Percentiles rank a stretch among this genome's conserved stretches.
Evolutionary conservation across 805 yeast species (phyloP).

Genomic region (Tanozyma kutaoensis): DNA sequence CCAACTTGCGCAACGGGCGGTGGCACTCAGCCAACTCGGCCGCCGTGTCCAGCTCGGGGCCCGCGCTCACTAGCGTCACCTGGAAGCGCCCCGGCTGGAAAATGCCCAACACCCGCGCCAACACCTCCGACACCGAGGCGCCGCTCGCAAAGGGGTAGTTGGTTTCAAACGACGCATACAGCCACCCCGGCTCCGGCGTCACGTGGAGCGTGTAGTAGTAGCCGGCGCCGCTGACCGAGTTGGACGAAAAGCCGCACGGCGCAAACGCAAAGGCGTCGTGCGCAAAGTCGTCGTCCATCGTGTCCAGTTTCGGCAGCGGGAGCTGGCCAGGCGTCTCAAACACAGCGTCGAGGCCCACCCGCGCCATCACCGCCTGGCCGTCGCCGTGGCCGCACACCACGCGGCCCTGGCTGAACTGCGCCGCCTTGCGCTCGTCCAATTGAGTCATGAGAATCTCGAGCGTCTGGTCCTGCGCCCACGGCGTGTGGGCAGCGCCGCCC

Average conservation of each 20-base stretch:
- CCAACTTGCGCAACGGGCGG: slow-evolving; percentile 8
- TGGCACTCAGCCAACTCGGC: slow-evolving; percentile 4
- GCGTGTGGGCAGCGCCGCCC: slow-evolving; percentile 26
- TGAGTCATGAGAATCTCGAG: slow-evolving; percentile 89
- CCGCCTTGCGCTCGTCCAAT: slow-evolving; percentile 41
- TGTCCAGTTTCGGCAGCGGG: neutral
- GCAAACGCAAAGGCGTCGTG: slow-evolving; percentile 85
- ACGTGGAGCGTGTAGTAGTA: slow-evolving; percentile 76
- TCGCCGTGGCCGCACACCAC: slow-evolving; percentile 56
- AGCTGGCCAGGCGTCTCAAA: slow-evolving; percentile 11
- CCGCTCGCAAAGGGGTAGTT: slow-evolving; percentile 39
- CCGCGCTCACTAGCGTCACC: slow-evolving; percentile 21
- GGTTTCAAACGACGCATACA: slow-evolving; percentile 92
- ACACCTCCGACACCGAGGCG: slow-evolving; percentile 29
- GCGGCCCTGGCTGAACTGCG: slow-evolving; percentile 47
- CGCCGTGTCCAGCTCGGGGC: slow-evolving; percentile 1
- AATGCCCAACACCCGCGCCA: slow-evolving; percentile 44
- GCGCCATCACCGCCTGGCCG: slow-evolving; percentile 57
- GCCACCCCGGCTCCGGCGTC: slow-evolving; percentile 90
- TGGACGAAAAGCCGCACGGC: slow-evolving; percentile 93
- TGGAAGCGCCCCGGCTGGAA: slow-evolving; percentile 73
- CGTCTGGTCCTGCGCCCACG: slow-evolving; percentile 42
- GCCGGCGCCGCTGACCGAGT: slow-evolving; percentile 49
- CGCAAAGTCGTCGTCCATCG: slow-evolving; percentile 9
- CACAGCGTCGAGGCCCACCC: slow-evolving; percentile 49